phyloP scores from a whole-genome alignment of 139 green algal species.

The Chlorella sp. region DNA sequence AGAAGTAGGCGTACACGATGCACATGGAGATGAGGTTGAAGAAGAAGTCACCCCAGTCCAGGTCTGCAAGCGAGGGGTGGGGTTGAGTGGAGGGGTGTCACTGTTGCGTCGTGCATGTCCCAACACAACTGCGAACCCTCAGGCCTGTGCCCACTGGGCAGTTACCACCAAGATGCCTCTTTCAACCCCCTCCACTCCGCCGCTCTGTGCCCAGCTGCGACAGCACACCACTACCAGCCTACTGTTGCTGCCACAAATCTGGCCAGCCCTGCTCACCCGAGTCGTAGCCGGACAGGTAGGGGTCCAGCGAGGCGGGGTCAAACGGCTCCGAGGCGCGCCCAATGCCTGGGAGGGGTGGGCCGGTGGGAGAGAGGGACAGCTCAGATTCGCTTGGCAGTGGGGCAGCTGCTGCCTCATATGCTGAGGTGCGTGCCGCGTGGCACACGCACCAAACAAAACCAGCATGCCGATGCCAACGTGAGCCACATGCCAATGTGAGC shows the following conservation, averaged over 20 bases:
- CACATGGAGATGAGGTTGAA: conserved; percentile 74
- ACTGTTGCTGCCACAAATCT: not conserved
- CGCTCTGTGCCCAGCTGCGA: too few species aligned
- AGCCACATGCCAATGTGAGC: too few species aligned
- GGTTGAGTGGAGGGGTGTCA: not conserved
- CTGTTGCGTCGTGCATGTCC: too few species aligned
- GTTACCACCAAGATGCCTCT: too few species aligned
- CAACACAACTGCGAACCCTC: too few species aligned
- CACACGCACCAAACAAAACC: too few species aligned
- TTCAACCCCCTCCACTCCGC: not conserved
- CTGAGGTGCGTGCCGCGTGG: too few species aligned
- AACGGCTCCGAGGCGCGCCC: conserved; percentile 6
- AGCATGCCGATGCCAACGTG: too few species aligned
- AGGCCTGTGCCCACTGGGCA: too few species aligned
- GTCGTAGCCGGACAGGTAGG: conserved; percentile 29
- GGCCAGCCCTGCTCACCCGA: conserved; percentile 17
- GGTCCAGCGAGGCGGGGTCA: conserved; percentile 29
- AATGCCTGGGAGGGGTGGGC: not conserved
- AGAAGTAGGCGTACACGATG: conserved; percentile 73
- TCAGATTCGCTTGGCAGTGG: too few species aligned
- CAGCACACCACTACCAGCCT: not conserved
- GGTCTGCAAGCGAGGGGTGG: conserved; percentile 25
- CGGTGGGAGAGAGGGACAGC: not conserved
- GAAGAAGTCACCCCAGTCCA: conserved; percentile 70
- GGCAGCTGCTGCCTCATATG: too few species aligned